phyloP scores from a whole-genome alignment of 257 asterid species.

The Solanum clarkiae region DNA sequence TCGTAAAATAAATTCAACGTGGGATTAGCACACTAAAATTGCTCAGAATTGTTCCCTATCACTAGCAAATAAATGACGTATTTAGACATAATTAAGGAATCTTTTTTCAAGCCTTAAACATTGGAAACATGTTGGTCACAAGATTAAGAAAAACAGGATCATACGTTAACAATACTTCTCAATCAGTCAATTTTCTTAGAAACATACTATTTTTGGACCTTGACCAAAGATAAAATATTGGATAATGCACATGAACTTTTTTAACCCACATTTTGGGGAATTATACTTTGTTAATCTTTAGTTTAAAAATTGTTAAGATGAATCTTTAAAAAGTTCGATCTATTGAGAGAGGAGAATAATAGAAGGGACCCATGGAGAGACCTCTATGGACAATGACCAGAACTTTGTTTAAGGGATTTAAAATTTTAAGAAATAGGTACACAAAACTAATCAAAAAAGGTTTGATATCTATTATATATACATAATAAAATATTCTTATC shows the following conservation, averaged over 20 bases:
- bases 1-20: not conserved
- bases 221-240: not conserved
- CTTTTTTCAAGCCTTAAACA: not conserved
- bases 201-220: not conserved
- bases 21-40: not conserved
- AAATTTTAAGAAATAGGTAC: too few relatives aligned
- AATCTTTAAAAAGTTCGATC: not conserved
- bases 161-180: not conserved
- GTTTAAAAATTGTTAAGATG: not conserved
- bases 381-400: not conserved
- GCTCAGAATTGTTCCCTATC: not conserved
- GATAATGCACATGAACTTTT: too few relatives aligned
- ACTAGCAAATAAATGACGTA: not conserved
- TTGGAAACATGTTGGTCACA: not conserved
- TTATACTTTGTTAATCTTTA: too few relatives aligned
- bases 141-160: not conserved
- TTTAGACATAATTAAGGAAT: not conserved
- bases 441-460: too few relatives aligned
- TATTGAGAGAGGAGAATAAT: too few relatives aligned
- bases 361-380: not conserved
- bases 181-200: not conserved
- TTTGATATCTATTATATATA: too few relatives aligned
- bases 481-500: too few relatives aligned
- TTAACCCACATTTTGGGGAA: too few relatives aligned
- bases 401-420: too few relatives aligned